Conservation (phyloP, 805 yeast genomes). For the Monosporozyma aquatica region DNA sequence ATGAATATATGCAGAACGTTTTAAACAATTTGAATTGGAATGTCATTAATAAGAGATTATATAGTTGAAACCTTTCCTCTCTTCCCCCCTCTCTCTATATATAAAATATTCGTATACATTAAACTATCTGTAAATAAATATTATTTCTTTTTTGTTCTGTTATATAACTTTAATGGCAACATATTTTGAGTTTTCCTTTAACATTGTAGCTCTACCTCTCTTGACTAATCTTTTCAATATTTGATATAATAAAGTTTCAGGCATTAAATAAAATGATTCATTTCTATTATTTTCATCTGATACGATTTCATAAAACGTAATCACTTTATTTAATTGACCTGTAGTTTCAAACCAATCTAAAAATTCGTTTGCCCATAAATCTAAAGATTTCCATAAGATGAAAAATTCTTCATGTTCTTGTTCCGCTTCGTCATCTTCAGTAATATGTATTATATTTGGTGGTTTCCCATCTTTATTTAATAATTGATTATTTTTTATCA, state of each 20-base stretch:
- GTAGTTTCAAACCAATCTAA: constrained; percentile 65
- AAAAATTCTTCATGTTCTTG: constrained; percentile 19
- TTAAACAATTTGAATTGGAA: constrained; percentile 83
- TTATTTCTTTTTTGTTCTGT: constrained; percentile 1
- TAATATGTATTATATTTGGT: too few species aligned
- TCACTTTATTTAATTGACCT: constrained; percentile 67
- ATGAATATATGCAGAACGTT: constrained; percentile 59
- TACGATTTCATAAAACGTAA: constrained; percentile 74
- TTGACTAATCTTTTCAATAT: constrained; percentile 52
- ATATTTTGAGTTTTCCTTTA: constrained; percentile 57
- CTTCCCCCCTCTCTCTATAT: too few species aligned
- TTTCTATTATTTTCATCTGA: constrained; percentile 50
- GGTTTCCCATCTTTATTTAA: constrained; percentile 31
- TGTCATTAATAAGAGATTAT: constrained; percentile 43
- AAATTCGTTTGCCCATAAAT: constrained; percentile 57
- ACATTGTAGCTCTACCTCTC: constrained; percentile 61
- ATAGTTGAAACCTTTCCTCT: too few species aligned
- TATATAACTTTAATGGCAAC: constrained; percentile 71
- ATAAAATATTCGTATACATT: not conserved
- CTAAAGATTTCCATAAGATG: constrained; percentile 60
- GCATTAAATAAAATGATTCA: constrained; percentile 57
- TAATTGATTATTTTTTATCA: constrained; percentile 50
- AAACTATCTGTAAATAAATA: constrained; percentile 1
- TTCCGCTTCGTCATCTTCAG: not conserved
- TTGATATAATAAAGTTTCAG: constrained; percentile 42